Base-by-base conservation (phyloP, 1,284 basidiomycete genomes). In the Singerocomus inundabilis region DNA sequence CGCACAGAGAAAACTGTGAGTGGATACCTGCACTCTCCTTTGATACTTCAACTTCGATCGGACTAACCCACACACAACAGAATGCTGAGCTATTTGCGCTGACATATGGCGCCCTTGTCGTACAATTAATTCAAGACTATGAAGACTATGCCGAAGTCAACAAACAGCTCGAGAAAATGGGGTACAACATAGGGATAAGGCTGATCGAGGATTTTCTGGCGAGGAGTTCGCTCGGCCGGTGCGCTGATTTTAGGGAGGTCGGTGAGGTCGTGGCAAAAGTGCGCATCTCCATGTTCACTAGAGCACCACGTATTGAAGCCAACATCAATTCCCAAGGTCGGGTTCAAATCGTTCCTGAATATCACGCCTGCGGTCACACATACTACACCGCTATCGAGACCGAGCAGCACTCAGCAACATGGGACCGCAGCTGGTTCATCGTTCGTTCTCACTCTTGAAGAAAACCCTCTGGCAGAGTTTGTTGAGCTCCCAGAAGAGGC, bases 41-140 rank as follows among this genome's bases (percentile, higher is more conserved):
- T 33, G 43, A 49, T 49, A 54, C 61, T 60, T 30, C 12, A 1
- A 21, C n/a, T 2, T n/a, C 8, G 21, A 30, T 36, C 37, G 16
- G 51, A 64, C 60, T 57, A 40, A 57, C 33, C 44, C 21, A 28
- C n/a, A 47, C 55, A 53, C 54, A 21, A 45, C 68, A 93, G 92
- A 99, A 97, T 69, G 92, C 93, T 61, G 97, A 99, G 71, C 81
- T 99, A 18, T 99, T 99, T 70, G 89, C 95, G 4, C 72, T 99
- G 54, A 99, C 96, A 24, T 99, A 99, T 62, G 97, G 97, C 45
- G 93, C 95, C 15, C 81, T 99, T 41, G 97, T 99, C 44, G 93
- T 98, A 32, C 97, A 99, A 74, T 82, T 99, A 54, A 93, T 99
- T 60, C 96, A 98, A 69, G 97, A 99, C 71, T 99, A 98, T 65